Base-by-base conservation (phyloP, 352 stramenopile genomes). In the Phytophthora palmivora region DNA sequence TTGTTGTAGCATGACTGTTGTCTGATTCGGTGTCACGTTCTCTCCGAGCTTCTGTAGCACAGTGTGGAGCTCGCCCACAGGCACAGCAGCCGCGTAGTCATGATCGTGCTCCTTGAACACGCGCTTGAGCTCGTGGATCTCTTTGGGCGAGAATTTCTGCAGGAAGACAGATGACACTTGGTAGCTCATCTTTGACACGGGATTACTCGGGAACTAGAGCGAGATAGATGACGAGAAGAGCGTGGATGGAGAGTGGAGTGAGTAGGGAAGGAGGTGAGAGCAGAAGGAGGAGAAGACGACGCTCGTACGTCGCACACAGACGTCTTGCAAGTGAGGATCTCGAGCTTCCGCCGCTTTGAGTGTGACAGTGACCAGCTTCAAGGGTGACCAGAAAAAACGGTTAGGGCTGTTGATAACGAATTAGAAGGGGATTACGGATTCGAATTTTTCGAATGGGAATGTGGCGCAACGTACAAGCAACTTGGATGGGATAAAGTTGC, bases 101-200 rank as follows among this genome's bases (percentile, higher is more conserved):
- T 57, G 62, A 66, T 96, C 87, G 50, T 92, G 88, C 74, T 91
- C 79, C 54, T 92, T 91, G 68, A 96, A 96, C 28, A 89, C 81
- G 58, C 81, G 78, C 68, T 94, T 93, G 65, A 92, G 75, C 67
- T 94, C 82, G 59, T 94, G 80, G 70, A 93, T 94, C 70, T 96
- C 87, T 62, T 91, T 92, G 63, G 86, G 87, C 57, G 84, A 87
- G 61, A 95, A 94, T 63, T 94, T 94, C 56, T 94, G 87, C 47
- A 95, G 55, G 57, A 94, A 95, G 42, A 77, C 70, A 24, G 84
- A 93, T 30, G 84, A 87, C 18, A 95, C 68, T 49, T 92, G 82
- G 77, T 95, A 95, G 71, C 84, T 92, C 87, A 95, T 95, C 26
- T 37, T 59, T 37, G 26, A 34, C 26, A 24, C 6, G 6, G 19